phyloP scores from a whole-genome alignment of 2,329 filamentous ascomycete genomes.

The Ramichloridium luteum region DNA sequence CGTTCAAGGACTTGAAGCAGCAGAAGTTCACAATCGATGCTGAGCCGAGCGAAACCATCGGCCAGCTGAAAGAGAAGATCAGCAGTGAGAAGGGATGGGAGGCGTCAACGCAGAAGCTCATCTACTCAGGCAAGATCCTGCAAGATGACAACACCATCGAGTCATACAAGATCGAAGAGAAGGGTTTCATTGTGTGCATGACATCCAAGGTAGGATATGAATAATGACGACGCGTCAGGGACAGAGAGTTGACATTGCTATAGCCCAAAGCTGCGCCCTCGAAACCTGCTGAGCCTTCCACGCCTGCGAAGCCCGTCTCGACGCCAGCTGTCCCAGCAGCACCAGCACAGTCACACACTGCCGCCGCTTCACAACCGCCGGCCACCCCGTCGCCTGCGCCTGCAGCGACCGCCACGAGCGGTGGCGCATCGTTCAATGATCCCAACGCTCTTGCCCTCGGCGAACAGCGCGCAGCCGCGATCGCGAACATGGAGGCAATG shows the following conservation, averaged over 20 bases:
- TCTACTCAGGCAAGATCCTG: constrained; percentile 97
- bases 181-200: constrained; percentile 98
- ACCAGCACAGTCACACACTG: constrained; percentile 48
- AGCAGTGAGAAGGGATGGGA: constrained; percentile 90
- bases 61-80: constrained; percentile 85
- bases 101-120: constrained; percentile 79
- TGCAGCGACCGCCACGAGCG: constrained; percentile 31
- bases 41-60: constrained; percentile 82
- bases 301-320: constrained; percentile 35
- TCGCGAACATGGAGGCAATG: constrained; percentile 94
- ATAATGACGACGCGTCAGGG: neutral
- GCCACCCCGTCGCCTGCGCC: constrained; percentile 40
- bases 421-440: constrained; percentile 46
- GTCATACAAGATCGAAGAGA: constrained; percentile 97
- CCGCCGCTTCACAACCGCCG: constrained; percentile 38
- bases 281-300: constrained; percentile 40
- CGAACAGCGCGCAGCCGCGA: constrained; percentile 64
- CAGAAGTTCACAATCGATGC: constrained; percentile 96
- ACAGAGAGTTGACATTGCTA: constrained; percentile 5
- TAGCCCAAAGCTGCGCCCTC: constrained; percentile 58
- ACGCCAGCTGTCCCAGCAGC: constrained; percentile 28
- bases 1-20: constrained; percentile 88
- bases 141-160: constrained; percentile 96
- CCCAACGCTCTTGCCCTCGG: constrained; percentile 80
- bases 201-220: constrained; percentile 63